Percentiles rank a stretch among this genome's conserved stretches.
phyloP scores from a whole-genome alignment of 768 basidiomycete species.

The Dioszegia crocea region DNA sequence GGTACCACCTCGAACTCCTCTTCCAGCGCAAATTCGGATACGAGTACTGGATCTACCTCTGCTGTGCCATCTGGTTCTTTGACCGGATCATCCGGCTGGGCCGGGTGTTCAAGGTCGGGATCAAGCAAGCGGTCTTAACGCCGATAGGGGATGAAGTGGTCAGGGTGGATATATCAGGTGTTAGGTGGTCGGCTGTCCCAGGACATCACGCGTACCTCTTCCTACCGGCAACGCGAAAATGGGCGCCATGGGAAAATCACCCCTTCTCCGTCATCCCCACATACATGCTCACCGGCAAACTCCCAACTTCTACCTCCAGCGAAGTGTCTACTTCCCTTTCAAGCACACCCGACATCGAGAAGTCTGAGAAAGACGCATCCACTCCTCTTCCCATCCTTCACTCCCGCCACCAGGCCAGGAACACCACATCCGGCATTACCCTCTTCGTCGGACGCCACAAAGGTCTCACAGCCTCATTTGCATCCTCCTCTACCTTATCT shows the following conservation, averaged over 20 bases:
- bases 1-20: slow-evolving; percentile 13
- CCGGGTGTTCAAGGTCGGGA: neutral
- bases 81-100: slow-evolving; percentile 9
- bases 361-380: neutral
- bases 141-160: slow-evolving; percentile 7
- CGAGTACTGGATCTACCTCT: slow-evolving; percentile 13
- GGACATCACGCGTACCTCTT: slow-evolving; percentile 9
- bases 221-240: slow-evolving; percentile 6
- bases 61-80: slow-evolving; percentile 15
- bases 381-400: neutral
- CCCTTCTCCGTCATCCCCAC: slow-evolving; percentile 13
- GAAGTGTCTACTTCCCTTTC: neutral
- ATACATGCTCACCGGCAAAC: neutral
- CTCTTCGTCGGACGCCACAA: neutral
- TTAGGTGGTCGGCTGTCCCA: neutral
- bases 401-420: neutral
- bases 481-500: neutral
- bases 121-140: slow-evolving; percentile 2
- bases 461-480: neutral
- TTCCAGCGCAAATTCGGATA: slow-evolving; percentile 15
- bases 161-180: slow-evolving; percentile 11
- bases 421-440: slow-evolving; percentile 1
- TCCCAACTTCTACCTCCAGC: neutral
- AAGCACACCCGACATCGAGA: slow-evolving; percentile 1
- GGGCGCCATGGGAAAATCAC: slow-evolving; percentile 15